Percentiles rank a stretch among this genome's conserved stretches.
Evolutionary conservation across 1,284 basidiomycete species (phyloP).

Genomic region (Xanthoconium separans): DNA sequence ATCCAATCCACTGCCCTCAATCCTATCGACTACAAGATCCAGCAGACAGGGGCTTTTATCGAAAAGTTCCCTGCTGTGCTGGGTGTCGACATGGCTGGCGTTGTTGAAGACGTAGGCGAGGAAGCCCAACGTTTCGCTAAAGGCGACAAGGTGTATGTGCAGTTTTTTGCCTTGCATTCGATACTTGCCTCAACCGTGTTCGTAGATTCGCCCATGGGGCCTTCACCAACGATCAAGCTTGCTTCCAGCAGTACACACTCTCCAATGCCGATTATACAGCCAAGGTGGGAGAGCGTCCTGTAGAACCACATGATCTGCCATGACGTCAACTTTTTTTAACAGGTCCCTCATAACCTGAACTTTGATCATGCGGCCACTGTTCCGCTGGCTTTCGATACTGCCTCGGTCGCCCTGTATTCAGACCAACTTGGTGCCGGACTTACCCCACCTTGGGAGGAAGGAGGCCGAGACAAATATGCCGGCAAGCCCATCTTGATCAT

Average conservation of each 20-base stretch:
- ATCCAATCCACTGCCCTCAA: slow-evolving; percentile 44
- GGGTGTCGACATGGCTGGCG: slow-evolving; percentile 49
- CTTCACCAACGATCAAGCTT: slow-evolving; percentile 21
- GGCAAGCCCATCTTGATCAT: slow-evolving; percentile 41
- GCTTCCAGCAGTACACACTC: slow-evolving; percentile 35
- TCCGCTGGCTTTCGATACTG: slow-evolving; percentile 38
- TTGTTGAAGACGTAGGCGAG: slow-evolving; percentile 41
- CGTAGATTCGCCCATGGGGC: slow-evolving; percentile 21
- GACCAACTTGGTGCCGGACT: slow-evolving; percentile 27
- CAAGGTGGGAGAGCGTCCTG: slow-evolving; percentile 26
- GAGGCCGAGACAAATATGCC: slow-evolving; percentile 35
- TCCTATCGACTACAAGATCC: slow-evolving; percentile 48
- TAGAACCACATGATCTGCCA: background rate
- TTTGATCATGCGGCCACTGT: slow-evolving; percentile 38
- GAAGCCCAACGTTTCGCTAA: slow-evolving; percentile 34
- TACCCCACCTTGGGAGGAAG: slow-evolving; percentile 34
- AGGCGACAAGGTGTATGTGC: slow-evolving; percentile 42
- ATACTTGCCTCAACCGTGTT: background rate
- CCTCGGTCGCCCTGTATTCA: slow-evolving; percentile 34
- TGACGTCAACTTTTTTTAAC: slow-evolving; percentile 6
- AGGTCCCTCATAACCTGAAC: slow-evolving; percentile 27
- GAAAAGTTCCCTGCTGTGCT: slow-evolving; percentile 36
- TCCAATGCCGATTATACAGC: slow-evolving; percentile 27
- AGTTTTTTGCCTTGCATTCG: background rate
- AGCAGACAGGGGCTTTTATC: slow-evolving; percentile 20